Percentiles rank a stretch among this genome's conserved stretches.
These are phyloP conservation scores for Corylus avellana DNA, from an alignment of 306 rosid genomes.

Conservation along the genomic window DNA sequence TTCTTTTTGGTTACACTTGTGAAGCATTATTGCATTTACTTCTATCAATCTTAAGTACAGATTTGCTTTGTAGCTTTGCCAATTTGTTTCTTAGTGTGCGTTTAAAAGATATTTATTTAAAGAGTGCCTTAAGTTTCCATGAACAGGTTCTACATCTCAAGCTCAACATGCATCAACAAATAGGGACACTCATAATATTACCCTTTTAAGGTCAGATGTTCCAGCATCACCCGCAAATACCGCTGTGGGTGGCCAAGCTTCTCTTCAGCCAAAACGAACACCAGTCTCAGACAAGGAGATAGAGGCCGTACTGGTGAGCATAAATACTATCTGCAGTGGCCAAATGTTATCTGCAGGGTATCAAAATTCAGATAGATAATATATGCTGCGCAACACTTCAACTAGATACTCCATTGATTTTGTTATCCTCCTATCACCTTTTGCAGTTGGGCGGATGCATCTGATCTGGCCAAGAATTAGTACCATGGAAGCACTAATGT, in stretches of 20 bases:
- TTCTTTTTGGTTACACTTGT: neutral
- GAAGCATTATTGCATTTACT: neutral
- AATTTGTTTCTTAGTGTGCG: neutral
- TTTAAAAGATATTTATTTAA: neutral
- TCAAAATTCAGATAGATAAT: no score
- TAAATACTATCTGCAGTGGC: neutral
- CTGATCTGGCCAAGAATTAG: constrained; percentile 7
- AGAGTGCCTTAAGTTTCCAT: neutral
- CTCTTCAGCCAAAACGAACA: constrained; percentile 38
- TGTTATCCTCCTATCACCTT: neutral
- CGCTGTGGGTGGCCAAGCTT: constrained; percentile 34
- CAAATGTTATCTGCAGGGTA: neutral
- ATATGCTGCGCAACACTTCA: no score
- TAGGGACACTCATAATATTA: neutral
- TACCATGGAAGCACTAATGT: neutral
- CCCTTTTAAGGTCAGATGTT: constrained; percentile 28
- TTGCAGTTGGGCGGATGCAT: constrained; percentile 40
- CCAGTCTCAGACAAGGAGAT: constrained; percentile 32
- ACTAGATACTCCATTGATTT: neutral
- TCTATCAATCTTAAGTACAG: neutral
- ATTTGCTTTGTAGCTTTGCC: neutral
- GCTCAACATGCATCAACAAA: constrained; percentile 26
- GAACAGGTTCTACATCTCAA: constrained; percentile 24
- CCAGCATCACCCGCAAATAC: constrained; percentile 36
- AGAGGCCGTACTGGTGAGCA: constrained; percentile 33